Evolutionary conservation across 2,329 filamentous ascomycete genomes (phyloP).

Genomic region (Aspergillus fumigatiaffinis): DNA sequence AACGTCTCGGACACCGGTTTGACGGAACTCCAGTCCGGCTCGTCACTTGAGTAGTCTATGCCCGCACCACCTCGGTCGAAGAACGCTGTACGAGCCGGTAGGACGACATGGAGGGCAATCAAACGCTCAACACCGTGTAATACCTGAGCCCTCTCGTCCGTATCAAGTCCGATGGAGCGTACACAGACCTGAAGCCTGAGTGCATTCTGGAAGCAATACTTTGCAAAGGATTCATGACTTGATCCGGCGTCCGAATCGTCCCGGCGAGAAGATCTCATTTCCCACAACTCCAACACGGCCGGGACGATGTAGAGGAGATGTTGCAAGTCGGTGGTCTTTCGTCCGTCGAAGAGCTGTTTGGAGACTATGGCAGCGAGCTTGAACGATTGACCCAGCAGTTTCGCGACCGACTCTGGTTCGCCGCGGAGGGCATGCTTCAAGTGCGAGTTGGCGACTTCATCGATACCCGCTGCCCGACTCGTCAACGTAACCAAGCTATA

Average conservation of each 20-base stretch:
- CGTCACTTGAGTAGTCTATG: slow-evolving; percentile 31
- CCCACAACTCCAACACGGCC: slow-evolving; percentile 36
- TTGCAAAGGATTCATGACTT: slow-evolving; percentile 34
- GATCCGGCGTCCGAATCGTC: slow-evolving; percentile 31
- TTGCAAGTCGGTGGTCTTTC: slow-evolving; percentile 30
- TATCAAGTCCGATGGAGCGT: slow-evolving; percentile 24
- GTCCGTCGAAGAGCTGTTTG: slow-evolving; percentile 25
- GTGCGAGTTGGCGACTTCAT: slow-evolving; percentile 34
- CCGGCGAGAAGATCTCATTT: slow-evolving; percentile 31
- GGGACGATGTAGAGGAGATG: slow-evolving; percentile 33
- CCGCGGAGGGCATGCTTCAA: slow-evolving; percentile 38
- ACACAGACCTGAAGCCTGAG: slow-evolving; percentile 31
- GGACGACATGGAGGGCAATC: slow-evolving; percentile 39
- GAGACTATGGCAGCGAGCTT: slow-evolving; percentile 29
- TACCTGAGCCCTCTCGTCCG: slow-evolving; percentile 29
- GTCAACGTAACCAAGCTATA: slow-evolving; percentile 28
- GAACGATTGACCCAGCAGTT: slow-evolving; percentile 35
- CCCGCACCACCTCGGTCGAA: slow-evolving; percentile 31
- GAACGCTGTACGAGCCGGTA: slow-evolving; percentile 38
- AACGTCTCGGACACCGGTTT: slow-evolving; percentile 35
- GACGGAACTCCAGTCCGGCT: slow-evolving; percentile 32
- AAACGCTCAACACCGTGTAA: slow-evolving; percentile 34
- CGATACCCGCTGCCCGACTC: slow-evolving; percentile 22
- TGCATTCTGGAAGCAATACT: slow-evolving; percentile 32
- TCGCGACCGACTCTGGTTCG: slow-evolving; percentile 31